phyloP scores from a whole-genome alignment of 1,284 basidiomycete genomes.

The Sporisorium iseilematis-ciliati region DNA sequence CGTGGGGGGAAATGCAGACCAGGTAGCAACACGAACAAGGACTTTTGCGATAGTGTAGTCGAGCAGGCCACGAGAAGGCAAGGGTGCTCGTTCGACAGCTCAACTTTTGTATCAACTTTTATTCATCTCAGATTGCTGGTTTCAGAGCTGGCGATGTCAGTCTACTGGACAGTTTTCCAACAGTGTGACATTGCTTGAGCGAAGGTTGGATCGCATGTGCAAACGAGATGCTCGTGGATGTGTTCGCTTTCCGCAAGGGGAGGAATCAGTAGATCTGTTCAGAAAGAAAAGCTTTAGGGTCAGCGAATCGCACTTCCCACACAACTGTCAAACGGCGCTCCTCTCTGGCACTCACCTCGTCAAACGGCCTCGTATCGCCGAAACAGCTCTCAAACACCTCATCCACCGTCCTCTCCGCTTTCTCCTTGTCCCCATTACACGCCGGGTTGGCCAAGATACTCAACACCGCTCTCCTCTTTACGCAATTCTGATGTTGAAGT shows the following conservation, averaged over 20 bases:
- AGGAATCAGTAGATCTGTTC: slow-evolving; percentile 53
- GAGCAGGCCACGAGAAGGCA: no score
- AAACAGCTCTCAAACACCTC: slow-evolving; percentile 98
- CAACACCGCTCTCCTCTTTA: slow-evolving; percentile 84
- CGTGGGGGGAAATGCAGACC: no score
- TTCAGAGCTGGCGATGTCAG: no score
- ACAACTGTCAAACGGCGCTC: neutral
- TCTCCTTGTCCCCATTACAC: slow-evolving; percentile 78
- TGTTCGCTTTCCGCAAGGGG: no score
- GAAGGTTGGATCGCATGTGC: no score
- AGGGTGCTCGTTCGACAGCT: no score
- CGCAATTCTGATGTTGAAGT: slow-evolving; percentile 89
- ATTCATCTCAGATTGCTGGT: no score
- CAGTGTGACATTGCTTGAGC: no score
- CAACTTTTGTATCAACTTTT: no score
- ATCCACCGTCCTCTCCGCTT: slow-evolving; percentile 89
- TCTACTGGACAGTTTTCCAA: no score
- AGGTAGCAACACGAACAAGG: neutral
- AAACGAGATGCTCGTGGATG: no score
- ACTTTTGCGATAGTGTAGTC: neutral
- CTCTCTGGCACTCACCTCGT: slow-evolving; percentile 77
- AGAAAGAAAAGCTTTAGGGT: neutral
- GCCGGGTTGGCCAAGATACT: slow-evolving; percentile 84
- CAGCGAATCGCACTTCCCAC: neutral
- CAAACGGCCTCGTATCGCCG: slow-evolving; percentile 93